Base-by-base conservation (phyloP, 371 early-diverging fungal genomes). In the Mucor piriformis region DNA sequence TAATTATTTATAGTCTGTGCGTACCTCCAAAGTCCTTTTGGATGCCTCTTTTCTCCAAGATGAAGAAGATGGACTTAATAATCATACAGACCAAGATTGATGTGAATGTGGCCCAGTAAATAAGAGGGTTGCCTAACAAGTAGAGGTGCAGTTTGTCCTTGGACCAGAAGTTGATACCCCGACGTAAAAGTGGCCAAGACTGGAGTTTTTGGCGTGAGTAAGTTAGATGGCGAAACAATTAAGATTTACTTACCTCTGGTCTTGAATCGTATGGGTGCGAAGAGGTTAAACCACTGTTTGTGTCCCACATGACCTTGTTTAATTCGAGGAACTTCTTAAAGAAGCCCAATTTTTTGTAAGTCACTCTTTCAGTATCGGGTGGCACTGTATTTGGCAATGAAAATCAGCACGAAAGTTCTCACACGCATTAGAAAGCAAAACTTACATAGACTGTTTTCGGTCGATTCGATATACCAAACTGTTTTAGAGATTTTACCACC, bases 151-250 rank as follows among this genome's bases (percentile, higher is more conserved):
- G 76, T 43, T 81, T 74, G 21, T 85, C 87, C 50, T 77, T 77
- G 21, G 83, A 92, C 98, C 98, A 98, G 77, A 94, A 98, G 25
- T 90, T 91, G 67, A 98, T 95, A 12, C 98, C 98, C 27, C 95
- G 88, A 50, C 86, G 74, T 54, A 97, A 74, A 64, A 93, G 81
- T n/a, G 93, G 88, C 98, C 98, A 98, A 7, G 89, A 76, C 61
- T n/a, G n/a, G n/a, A n/a, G n/a, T n/a, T 74, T n/a, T 12, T 3
- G n/a, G 29, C 24, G 38, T 15, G 29, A 58, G 35, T 2, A 29
- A 6, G 3, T 15, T 49, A 6, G n/a, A 11, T 52, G 11, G 15
- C n/a, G n/a, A 16, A 27, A 18, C 6, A 32, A 18, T 50, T 35
- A 34, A 34, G 16, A 0, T 6, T 40, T n/a, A n/a, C 18, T 27